phyloP scores from a whole-genome alignment of 139 green algal genomes.

The Coelastrella sp. region DNA sequence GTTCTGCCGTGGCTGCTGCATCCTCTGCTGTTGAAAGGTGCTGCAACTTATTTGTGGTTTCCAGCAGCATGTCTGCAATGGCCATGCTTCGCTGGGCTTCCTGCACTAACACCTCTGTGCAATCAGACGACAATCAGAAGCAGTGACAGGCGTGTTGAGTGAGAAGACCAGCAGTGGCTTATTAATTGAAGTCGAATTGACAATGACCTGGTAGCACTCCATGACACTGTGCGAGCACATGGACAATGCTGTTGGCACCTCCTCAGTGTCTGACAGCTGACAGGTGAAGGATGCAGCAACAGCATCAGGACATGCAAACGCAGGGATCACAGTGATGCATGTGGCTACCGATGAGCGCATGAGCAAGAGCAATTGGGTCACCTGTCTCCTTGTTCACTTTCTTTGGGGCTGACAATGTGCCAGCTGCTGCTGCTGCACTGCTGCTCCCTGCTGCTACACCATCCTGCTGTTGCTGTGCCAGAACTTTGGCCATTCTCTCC shows the following conservation, averaged over 20 bases:
- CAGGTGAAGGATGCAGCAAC: neutral
- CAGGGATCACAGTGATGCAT: neutral
- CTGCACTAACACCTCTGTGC: constrained; percentile 19
- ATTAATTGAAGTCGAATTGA: too few species aligned
- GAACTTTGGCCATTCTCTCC: constrained; percentile 1
- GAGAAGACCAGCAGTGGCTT: too few species aligned
- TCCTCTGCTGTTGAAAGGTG: constrained; percentile 17
- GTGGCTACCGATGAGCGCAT: neutral
- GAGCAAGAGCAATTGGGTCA: neutral
- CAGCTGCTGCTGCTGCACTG: neutral
- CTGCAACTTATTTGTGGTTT: constrained; percentile 22
- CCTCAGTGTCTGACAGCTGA: too few species aligned
- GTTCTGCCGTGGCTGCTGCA: neutral
- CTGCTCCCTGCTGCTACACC: neutral
- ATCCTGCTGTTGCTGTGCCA: constrained; percentile 1
- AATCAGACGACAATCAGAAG: neutral
- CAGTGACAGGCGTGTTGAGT: neutral
- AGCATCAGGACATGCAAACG: neutral
- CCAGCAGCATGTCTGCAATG: constrained; percentile 58
- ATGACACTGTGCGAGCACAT: too few species aligned
- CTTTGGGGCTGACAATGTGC: neutral
- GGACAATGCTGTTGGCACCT: too few species aligned
- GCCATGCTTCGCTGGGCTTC: constrained; percentile 36
- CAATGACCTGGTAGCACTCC: too few species aligned
- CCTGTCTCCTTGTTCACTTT: constrained; percentile 14